phyloP scores from a whole-genome alignment of 805 yeast species.

The Kluyveromyces lactis region DNA sequence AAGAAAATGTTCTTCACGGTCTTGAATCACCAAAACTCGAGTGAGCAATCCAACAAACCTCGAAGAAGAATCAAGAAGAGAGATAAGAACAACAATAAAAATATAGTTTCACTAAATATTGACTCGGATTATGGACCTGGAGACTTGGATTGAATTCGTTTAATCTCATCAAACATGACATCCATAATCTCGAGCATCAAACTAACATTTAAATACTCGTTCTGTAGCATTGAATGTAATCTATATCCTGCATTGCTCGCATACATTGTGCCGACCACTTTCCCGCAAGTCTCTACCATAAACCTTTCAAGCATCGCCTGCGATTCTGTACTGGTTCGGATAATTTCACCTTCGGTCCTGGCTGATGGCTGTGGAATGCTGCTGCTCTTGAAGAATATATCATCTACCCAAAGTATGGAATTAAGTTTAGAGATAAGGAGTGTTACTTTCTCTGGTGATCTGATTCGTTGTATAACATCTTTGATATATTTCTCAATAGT shows the following conservation, averaged over 20 bases:
- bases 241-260: slow-evolving; percentile 54
- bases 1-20: slow-evolving; percentile 4
- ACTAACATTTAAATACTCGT: slow-evolving; percentile 60
- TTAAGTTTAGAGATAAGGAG: slow-evolving; percentile 30
- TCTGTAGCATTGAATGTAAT: slow-evolving; percentile 63
- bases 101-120: neutral
- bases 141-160: slow-evolving; percentile 1
- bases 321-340: slow-evolving; percentile 51
- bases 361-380: slow-evolving; percentile 12
- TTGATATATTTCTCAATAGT: slow-evolving; percentile 69
- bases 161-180: slow-evolving; percentile 36
- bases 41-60: neutral
- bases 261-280: slow-evolving; percentile 61
- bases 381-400: slow-evolving; percentile 38
- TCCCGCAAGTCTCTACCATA: slow-evolving; percentile 57
- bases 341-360: slow-evolving; percentile 44
- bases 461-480: slow-evolving; percentile 24
- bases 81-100: neutral
- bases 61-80: neutral
- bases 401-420: slow-evolving; percentile 40
- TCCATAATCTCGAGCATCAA: slow-evolving; percentile 54
- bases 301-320: slow-evolving; percentile 45
- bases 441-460: slow-evolving; percentile 35
- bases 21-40: neutral
- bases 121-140: slow-evolving; percentile 1